These are phyloP conservation scores for Cladosporium velox DNA, from an alignment of 2,329 filamentous ascomycete genomes.

Conservation along the genomic window DNA sequence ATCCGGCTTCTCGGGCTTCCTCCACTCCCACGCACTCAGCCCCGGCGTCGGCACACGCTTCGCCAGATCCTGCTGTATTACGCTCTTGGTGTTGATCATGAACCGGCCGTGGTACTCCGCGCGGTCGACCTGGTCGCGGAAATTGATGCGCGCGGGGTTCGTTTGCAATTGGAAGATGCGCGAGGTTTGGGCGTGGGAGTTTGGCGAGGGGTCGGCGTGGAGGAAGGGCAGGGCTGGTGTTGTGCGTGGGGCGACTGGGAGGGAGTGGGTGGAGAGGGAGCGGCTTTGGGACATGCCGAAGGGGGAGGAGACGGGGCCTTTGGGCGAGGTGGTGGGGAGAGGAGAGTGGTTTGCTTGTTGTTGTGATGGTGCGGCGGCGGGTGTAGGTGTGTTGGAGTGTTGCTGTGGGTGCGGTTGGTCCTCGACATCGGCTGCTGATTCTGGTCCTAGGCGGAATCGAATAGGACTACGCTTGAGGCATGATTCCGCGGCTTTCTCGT, in stretches of 20 bases:
- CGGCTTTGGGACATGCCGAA: conserved; percentile 24
- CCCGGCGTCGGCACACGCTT: conserved; percentile 44
- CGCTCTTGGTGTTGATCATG: conserved; percentile 30
- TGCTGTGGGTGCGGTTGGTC: not conserved
- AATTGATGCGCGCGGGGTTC: conserved; percentile 42
- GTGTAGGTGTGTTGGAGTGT: not conserved
- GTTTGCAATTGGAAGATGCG: conserved; percentile 45
- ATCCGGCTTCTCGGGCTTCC: conserved; percentile 41
- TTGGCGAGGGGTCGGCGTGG: conserved; percentile 20
- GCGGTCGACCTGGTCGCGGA: conserved; percentile 45
- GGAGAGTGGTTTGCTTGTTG: not conserved
- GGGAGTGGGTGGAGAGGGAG: conserved; percentile 25
- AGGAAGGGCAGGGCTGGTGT: conserved; percentile 9
- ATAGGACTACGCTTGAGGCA: conserved; percentile 50
- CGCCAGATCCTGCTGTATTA: conserved; percentile 41
- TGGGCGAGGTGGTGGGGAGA: not conserved
- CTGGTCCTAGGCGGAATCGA: conserved; percentile 45
- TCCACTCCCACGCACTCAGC: conserved; percentile 41
- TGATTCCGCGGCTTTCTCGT: conserved; percentile 42
- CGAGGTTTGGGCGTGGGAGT: conserved; percentile 20
- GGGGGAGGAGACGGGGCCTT: conserved; percentile 13
- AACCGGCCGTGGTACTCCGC: conserved; percentile 37
- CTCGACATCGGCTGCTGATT: conserved; percentile 1
- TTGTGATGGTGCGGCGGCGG: not conserved
- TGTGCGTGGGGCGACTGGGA: conserved; percentile 9